These are phyloP conservation scores for Lichtheimia corymbifera DNA, from an alignment of 371 early-diverging fungal species.

Conservation along the genomic window DNA sequence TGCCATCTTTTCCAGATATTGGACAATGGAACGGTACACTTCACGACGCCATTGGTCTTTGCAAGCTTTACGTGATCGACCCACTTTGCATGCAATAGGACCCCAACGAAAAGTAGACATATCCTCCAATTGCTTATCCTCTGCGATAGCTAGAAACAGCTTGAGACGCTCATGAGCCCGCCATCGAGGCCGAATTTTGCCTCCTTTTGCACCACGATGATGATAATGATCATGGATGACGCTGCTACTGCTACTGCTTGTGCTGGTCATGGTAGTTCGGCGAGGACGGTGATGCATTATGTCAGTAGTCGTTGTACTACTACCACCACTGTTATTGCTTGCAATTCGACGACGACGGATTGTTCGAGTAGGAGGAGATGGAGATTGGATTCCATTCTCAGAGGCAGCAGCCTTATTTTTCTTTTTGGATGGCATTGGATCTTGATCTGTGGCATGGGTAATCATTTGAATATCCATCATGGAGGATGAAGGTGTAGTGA, in stretches of 20 bases:
- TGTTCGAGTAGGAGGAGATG: no score
- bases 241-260: conserved; percentile 2
- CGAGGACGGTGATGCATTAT: no score
- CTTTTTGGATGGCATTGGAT: background rate
- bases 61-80: conserved; percentile 37
- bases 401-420: no score
- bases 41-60: conserved; percentile 52
- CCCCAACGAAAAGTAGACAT: conserved; percentile 42
- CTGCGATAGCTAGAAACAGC: conserved; percentile 28
- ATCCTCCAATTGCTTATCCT: conserved; percentile 32
- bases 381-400: no score
- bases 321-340: no score
- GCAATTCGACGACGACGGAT: no score
- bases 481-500: background rate
- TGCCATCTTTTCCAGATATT: background rate
- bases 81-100: conserved; percentile 24
- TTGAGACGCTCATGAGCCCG: conserved; percentile 14
- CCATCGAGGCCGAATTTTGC: conserved; percentile 31
- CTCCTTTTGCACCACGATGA: background rate
- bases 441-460: background rate
- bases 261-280: background rate
- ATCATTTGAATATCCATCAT: background rate
- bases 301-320: no score
- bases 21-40: conserved; percentile 4
- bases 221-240: background rate